phyloP scores from a whole-genome alignment of 169 alveolate species.

The Pseudocohnilembus persalinus region DNA sequence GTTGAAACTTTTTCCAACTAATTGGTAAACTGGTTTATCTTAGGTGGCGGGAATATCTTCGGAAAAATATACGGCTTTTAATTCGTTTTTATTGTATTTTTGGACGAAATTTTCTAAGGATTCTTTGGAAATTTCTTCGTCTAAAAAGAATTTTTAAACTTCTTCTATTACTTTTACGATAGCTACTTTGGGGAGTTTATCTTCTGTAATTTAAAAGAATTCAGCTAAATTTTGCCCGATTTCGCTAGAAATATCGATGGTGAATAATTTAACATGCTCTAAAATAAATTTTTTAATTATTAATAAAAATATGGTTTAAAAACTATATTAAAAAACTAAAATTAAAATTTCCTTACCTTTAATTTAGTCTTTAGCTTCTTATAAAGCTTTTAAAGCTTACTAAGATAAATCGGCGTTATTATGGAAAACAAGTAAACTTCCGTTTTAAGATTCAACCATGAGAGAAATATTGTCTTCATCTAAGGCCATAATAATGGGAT shows the following conservation, averaged over 20 bases:
- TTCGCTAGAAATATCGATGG: slow-evolving; percentile 44
- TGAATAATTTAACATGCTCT: slow-evolving; percentile 38
- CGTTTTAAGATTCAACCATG: slow-evolving; percentile 52
- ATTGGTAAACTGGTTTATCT: slow-evolving; percentile 43
- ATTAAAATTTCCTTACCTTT: slow-evolving; percentile 62
- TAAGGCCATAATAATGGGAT: slow-evolving; percentile 62
- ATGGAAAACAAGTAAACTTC: slow-evolving; percentile 65
- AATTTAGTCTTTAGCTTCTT: slow-evolving; percentile 46
- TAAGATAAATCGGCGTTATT: slow-evolving; percentile 51
- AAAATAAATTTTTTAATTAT: too few species aligned
- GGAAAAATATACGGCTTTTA: slow-evolving; percentile 85
- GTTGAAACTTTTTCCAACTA: slow-evolving; percentile 53
- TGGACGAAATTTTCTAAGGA: slow-evolving; percentile 68
- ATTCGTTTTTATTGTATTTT: slow-evolving; percentile 80
- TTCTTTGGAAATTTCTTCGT: slow-evolving; percentile 49
- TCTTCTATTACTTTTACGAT: slow-evolving; percentile 55
- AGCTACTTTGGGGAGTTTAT: slow-evolving; percentile 59
- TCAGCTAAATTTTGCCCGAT: slow-evolving; percentile 65
- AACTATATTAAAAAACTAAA: too few species aligned
- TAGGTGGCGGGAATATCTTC: slow-evolving; percentile 77
- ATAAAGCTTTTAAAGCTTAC: slow-evolving; percentile 44
- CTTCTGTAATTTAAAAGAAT: slow-evolving; percentile 61
- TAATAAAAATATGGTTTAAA: not conserved
- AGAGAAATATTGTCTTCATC: slow-evolving; percentile 62
- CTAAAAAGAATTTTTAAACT: slow-evolving; percentile 57